phyloP scores from a whole-genome alignment of 73 alveolate genomes.

The Paraurostyla sp. region DNA sequence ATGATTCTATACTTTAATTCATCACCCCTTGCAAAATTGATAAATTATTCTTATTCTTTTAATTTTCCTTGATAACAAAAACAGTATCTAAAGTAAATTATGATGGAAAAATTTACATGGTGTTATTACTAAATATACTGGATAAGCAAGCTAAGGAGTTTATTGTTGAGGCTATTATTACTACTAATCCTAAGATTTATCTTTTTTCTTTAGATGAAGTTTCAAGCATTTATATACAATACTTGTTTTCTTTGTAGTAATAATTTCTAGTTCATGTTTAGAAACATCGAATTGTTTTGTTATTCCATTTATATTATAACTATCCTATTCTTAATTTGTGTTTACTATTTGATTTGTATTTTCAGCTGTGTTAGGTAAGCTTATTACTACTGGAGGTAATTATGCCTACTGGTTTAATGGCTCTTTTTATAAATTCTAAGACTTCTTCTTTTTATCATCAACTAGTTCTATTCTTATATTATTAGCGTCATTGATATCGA shows the following conservation, averaged over 20 bases:
- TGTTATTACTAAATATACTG: constrained; percentile 17
- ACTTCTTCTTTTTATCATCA: too few species aligned
- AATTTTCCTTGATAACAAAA: constrained; percentile 9
- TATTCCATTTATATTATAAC: constrained; percentile 15
- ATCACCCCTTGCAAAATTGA: background rate
- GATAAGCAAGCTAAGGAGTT: constrained; percentile 19
- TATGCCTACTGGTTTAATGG: too few species aligned
- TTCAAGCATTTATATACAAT: constrained; percentile 26
- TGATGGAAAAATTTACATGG: constrained; percentile 13
- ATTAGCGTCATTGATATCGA: background rate
- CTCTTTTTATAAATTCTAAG: too few species aligned
- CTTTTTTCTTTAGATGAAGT: background rate
- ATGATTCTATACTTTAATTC: constrained; percentile 49
- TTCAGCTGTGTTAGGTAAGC: too few species aligned
- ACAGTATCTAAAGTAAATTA: constrained; percentile 46
- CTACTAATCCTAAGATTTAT: background rate
- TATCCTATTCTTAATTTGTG: background rate
- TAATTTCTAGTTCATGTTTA: constrained; percentile 27
- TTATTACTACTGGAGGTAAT: too few species aligned
- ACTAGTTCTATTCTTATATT: constrained; percentile 10
- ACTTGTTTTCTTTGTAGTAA: constrained; percentile 15
- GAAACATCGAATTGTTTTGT: background rate
- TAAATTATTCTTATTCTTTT: background rate
- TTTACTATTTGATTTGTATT: background rate
- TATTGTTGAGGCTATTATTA: background rate